These are phyloP conservation scores for Phyllosticta citriasiana DNA, from an alignment of 2,329 filamentous ascomycete genomes.

Conservation along the genomic window DNA sequence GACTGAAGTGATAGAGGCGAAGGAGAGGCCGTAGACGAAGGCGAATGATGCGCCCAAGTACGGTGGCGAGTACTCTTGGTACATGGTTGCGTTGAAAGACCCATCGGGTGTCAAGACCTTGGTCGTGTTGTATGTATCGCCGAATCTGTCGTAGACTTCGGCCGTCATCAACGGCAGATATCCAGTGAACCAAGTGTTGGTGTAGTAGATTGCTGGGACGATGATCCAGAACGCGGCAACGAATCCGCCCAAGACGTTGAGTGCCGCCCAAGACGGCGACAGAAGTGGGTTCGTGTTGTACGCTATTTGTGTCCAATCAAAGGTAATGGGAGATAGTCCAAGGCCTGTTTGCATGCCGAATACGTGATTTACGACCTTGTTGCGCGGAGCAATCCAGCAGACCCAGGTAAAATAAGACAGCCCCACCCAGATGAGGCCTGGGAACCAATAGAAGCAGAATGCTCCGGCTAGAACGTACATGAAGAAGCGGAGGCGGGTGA, in stretches of 20 bases:
- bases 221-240: conserved; percentile 36
- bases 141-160: conserved; percentile 57
- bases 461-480: conserved; percentile 14
- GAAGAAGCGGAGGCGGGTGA: conserved; percentile 19
- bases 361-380: conserved; percentile 19
- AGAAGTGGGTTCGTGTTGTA: conserved; percentile 16
- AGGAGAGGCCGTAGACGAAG: conserved; percentile 28
- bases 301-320: conserved; percentile 20
- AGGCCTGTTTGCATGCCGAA: conserved; percentile 19
- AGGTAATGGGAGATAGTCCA: conserved; percentile 17
- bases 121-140: conserved; percentile 51
- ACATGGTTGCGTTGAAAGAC: conserved; percentile 25
- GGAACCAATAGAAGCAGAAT: conserved; percentile 21
- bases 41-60: conserved; percentile 29
- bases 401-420: conserved; percentile 19
- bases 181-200: conserved; percentile 45
- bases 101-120: conserved; percentile 21
- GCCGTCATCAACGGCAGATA: conserved; percentile 6
- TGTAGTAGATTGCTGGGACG: conserved; percentile 35
- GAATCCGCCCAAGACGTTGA: conserved; percentile 36
- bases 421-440: conserved; percentile 15
- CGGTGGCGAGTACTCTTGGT: conserved; percentile 30
- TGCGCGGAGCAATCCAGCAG: conserved; percentile 20
- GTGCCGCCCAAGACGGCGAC: conserved; percentile 26
- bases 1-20: conserved; percentile 22